Conservation (phyloP, 192 early-diverging fungal species). For the Glomus cerebriforme region DNA sequence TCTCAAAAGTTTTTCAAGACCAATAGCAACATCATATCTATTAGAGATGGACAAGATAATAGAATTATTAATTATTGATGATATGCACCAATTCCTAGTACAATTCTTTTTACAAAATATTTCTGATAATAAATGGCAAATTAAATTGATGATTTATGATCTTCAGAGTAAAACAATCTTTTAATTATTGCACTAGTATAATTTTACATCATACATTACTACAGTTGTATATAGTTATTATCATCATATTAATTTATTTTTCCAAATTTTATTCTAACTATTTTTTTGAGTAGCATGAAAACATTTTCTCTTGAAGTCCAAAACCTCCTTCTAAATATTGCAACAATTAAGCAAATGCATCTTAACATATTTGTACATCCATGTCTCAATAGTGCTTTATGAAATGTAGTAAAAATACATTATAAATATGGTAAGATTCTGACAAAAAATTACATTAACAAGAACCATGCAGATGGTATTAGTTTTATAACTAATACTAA, state of each 20-base stretch:
- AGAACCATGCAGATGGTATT: neutral
- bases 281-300: conserved; percentile 31
- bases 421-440: conserved; percentile 24
- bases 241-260: too few species aligned
- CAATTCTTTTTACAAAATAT: conserved; percentile 32
- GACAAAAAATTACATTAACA: neutral
- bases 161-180: conserved; percentile 3
- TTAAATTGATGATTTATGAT: conserved; percentile 11
- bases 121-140: conserved; percentile 8
- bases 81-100: conserved; percentile 25
- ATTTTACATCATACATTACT: conserved; percentile 19
- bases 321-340: conserved; percentile 12
- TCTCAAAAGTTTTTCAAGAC: conserved; percentile 24
- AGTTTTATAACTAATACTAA: neutral
- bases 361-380: conserved; percentile 31
- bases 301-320: conserved; percentile 15
- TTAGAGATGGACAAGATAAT: conserved; percentile 29
- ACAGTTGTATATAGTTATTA: conserved; percentile 34
- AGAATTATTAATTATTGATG: conserved; percentile 17
- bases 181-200: conserved; percentile 32
- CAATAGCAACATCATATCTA: conserved; percentile 17
- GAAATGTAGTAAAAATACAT: conserved; percentile 28
- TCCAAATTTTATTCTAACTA: too few species aligned
- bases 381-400: conserved; percentile 20
- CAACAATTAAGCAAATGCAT: conserved; percentile 14